A percentile compares a stretch with the other conserved stretches of the same genome.
Evolutionary conservation across 176 grass and related monocot genomes (phyloP).

Genomic region (Canna indica): DNA sequence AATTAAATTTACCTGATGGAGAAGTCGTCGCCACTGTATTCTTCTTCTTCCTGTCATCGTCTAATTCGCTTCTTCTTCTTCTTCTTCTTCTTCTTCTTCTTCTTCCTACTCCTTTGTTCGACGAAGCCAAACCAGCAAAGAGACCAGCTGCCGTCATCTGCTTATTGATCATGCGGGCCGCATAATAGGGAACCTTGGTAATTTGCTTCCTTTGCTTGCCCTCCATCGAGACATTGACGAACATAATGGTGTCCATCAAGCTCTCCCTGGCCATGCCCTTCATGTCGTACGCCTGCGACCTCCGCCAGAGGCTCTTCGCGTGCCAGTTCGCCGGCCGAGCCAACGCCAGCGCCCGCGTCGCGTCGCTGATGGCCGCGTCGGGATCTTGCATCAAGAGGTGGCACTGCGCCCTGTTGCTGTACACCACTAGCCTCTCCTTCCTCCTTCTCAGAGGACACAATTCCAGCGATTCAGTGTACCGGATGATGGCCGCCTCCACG

Average conservation of each 20-base stretch:
- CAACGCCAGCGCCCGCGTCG: constrained; percentile 69
- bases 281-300: constrained; percentile 85
- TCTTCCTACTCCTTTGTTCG: background rate
- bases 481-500: constrained; percentile 40
- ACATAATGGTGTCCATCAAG: constrained; percentile 77
- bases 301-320: constrained; percentile 68
- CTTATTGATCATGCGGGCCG: constrained; percentile 73
- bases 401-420: constrained; percentile 88
- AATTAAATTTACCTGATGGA: background rate
- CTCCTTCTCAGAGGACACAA: constrained; percentile 45
- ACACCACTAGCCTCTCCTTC: constrained; percentile 47
- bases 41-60: background rate
- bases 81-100: background rate
- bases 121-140: constrained; percentile 34
- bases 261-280: constrained; percentile 93
- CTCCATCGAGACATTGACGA: constrained; percentile 41
- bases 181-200: constrained; percentile 66
- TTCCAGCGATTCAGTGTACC: constrained; percentile 56
- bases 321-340: constrained; percentile 52
- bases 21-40: background rate
- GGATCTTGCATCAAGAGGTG: constrained; percentile 33
- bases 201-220: constrained; percentile 3
- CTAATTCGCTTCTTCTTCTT: background rate
- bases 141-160: constrained; percentile 59
- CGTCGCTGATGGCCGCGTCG: constrained; percentile 60